These are phyloP conservation scores for Sphaerulina populicola DNA, from an alignment of 2,329 filamentous ascomycete genomes.

Conservation along the genomic window DNA sequence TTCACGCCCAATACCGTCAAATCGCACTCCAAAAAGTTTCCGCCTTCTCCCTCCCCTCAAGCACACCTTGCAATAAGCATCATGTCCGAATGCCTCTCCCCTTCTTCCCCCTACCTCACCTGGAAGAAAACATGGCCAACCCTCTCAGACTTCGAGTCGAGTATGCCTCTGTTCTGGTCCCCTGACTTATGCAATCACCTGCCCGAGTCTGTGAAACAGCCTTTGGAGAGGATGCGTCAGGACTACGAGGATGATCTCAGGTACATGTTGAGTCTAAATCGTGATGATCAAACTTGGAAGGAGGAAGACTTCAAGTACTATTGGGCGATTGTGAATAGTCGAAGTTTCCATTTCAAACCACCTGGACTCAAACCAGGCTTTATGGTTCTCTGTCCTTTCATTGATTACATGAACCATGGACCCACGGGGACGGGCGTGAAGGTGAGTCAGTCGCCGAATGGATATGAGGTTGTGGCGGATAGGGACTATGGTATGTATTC, in stretches of 20 bases:
- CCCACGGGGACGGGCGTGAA: conserved; percentile 40
- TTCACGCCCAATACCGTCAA: conserved; percentile 45
- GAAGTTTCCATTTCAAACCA: conserved; percentile 52
- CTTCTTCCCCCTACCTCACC: conserved; percentile 6
- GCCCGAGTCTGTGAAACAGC: conserved; percentile 32
- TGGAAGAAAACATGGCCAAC: conserved; percentile 49
- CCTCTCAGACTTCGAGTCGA: conserved; percentile 49
- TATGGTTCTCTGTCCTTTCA: conserved; percentile 62
- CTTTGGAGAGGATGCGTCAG: conserved; percentile 25
- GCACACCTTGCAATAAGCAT: conserved; percentile 55
- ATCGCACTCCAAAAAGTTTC: not conserved
- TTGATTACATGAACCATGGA: conserved; percentile 61
- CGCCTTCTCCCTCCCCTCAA: conserved; percentile 40
- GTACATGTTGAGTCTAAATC: not conserved
- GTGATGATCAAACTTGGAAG: conserved; percentile 14
- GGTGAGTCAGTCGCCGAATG: conserved; percentile 44
- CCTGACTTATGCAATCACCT: conserved; percentile 35
- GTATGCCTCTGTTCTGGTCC: conserved; percentile 52
- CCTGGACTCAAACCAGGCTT: conserved; percentile 47
- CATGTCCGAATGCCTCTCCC: conserved; percentile 15
- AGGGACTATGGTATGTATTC: conserved; percentile 39
- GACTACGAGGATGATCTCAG: conserved; percentile 26
- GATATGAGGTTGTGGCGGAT: conserved; percentile 50
- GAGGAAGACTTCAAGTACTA: conserved; percentile 45
- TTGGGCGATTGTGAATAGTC: conserved; percentile 54